Evolutionary conservation across 768 basidiomycete genomes (phyloP).

Genomic region (Collybiopsis luxurians): DNA sequence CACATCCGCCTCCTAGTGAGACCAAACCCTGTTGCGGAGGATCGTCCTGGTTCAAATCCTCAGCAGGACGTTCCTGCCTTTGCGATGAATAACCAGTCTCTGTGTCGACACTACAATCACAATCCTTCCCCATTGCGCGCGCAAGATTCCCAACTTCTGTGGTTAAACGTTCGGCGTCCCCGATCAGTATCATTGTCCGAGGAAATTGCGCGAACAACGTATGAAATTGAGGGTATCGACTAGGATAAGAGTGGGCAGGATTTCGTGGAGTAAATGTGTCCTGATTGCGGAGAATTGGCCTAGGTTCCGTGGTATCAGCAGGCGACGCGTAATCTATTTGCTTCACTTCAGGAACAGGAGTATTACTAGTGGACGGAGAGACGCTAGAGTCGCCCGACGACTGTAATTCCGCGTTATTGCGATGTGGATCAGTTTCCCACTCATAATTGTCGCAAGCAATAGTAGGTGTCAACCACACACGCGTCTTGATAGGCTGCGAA

Average conservation of each 20-base stretch:
- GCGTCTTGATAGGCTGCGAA: background rate
- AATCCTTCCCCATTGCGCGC: conserved; percentile 34
- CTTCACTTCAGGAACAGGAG: background rate
- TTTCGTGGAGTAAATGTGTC: conserved; percentile 22
- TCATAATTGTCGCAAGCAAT: background rate
- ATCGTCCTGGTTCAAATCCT: background rate
- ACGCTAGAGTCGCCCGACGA: background rate
- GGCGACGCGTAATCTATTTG: background rate
- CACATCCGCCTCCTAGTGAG: conserved; percentile 1
- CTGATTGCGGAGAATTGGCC: conserved; percentile 11
- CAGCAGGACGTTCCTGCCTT: too few species aligned
- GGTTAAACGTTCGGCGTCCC: conserved; percentile 51
- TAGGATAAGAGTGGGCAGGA: background rate
- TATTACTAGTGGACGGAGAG: background rate
- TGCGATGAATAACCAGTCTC: too few species aligned
- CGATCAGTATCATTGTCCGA: conserved; percentile 40
- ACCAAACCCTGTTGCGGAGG: conserved; percentile 23
- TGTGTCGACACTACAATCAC: background rate
- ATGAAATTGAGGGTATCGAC: conserved; percentile 27
- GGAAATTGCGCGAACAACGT: conserved; percentile 47
- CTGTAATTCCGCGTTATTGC: background rate
- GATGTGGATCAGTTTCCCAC: background rate
- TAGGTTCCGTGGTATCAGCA: background rate
- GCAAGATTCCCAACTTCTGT: conserved; percentile 42
- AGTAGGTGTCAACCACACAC: conserved; percentile 7